phyloP scores from a whole-genome alignment of 2,329 filamentous ascomycete species.

The Exophiala lecanii-corni region DNA sequence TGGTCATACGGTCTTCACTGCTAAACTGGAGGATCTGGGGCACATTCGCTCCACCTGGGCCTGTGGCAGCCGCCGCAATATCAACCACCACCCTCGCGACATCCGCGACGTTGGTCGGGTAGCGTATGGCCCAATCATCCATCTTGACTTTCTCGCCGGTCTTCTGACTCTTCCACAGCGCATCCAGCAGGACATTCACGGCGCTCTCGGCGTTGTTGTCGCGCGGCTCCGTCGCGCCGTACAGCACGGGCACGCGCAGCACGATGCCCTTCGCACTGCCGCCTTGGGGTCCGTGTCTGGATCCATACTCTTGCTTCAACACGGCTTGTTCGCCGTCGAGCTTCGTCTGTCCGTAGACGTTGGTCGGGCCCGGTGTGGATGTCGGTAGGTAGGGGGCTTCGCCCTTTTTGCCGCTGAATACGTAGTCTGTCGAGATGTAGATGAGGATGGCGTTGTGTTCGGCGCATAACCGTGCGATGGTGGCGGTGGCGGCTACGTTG shows the following conservation, averaged over 20 bases:
- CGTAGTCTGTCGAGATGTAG: slow-evolving; percentile 69
- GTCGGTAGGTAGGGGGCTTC: slow-evolving; percentile 75
- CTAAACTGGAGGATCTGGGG: slow-evolving; percentile 77
- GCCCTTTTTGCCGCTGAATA: slow-evolving; percentile 72
- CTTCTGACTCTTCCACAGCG: slow-evolving; percentile 67
- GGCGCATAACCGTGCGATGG: slow-evolving; percentile 54
- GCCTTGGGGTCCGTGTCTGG: too few species aligned
- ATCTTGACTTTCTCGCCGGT: slow-evolving; percentile 66
- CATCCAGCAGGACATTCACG: slow-evolving; percentile 74
- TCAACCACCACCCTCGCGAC: slow-evolving; percentile 75
- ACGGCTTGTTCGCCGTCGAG: slow-evolving; percentile 67
- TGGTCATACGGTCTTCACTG: slow-evolving; percentile 80
- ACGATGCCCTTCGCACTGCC: too few species aligned
- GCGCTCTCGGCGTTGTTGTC: slow-evolving; percentile 66
- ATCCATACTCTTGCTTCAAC: slow-evolving; percentile 55
- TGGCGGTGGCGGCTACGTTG: slow-evolving; percentile 67
- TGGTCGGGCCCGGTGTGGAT: slow-evolving; percentile 63
- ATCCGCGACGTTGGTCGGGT: slow-evolving; percentile 85
- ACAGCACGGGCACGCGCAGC: slow-evolving; percentile 76
- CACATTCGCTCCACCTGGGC: slow-evolving; percentile 47
- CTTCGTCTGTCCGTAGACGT: slow-evolving; percentile 73
- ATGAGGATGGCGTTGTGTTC: slow-evolving; percentile 55
- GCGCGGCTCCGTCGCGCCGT: slow-evolving; percentile 64
- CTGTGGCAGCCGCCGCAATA: slow-evolving; percentile 64
- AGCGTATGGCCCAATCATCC: slow-evolving; percentile 81